Percentiles rank a stretch among this genome's conserved stretches.
phyloP scores from a whole-genome alignment of 192 early-diverging fungal genomes.

The Funneliformis mosseae region DNA sequence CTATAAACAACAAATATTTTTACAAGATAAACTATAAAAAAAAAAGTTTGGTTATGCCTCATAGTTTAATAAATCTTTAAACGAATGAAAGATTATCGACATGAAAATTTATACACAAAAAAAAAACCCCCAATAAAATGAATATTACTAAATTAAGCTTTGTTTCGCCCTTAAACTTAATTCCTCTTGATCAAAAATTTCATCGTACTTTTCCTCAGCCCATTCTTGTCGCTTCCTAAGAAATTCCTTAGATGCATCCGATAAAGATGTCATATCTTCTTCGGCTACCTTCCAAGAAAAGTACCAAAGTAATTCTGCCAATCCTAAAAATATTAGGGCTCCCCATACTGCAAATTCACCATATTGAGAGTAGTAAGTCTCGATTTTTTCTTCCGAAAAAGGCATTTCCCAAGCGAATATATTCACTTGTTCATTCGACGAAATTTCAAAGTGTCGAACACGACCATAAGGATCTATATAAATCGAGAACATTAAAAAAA shows the following conservation, averaged over 20 bases:
- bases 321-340: not conserved
- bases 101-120: no score
- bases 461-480: conserved; percentile 14
- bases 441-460: not conserved
- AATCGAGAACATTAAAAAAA: not conserved
- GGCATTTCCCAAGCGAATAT: conserved; percentile 17
- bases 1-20: no score
- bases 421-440: not conserved
- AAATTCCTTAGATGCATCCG: no score
- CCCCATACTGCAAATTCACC: not conserved
- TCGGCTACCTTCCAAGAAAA: not conserved
- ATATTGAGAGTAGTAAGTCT: not conserved
- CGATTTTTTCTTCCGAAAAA: not conserved
- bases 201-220: not conserved
- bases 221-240: not conserved
- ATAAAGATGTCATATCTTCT: not conserved
- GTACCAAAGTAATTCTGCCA: not conserved
- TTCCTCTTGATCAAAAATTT: not conserved
- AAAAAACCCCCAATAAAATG: no score
- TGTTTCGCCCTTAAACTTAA: no score
- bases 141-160: no score
- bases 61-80: no score
- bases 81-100: no score
- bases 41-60: no score
- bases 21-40: no score